Percentiles rank a stretch among this genome's conserved stretches.
phyloP scores from a whole-genome alignment of 441 rosid species.

The Syzygium syzygioides region DNA sequence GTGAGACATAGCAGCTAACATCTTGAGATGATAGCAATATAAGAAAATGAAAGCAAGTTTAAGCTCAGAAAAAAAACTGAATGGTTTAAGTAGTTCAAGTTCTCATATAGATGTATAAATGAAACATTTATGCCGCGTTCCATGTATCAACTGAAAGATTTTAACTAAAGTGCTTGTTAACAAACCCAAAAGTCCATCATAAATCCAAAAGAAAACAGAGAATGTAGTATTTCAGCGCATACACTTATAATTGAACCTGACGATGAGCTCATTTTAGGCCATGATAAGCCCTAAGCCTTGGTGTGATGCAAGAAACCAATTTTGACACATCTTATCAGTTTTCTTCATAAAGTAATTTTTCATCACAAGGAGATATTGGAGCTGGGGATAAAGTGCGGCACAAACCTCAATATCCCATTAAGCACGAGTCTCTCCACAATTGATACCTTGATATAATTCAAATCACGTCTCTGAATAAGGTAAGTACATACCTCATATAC shows the following conservation, averaged over 20 bases:
- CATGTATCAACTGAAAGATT: background rate
- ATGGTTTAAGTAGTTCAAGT: background rate
- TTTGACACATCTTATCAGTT: background rate
- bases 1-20: background rate
- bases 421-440: background rate
- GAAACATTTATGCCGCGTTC: background rate
- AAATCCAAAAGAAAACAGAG: background rate
- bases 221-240: background rate
- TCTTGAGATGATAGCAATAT: background rate
- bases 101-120: background rate
- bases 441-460: background rate
- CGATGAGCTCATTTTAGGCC: background rate
- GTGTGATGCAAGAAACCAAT: background rate
- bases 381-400: background rate
- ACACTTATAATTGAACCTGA: background rate
- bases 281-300: background rate
- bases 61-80: background rate
- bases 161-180: background rate
- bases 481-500: conserved; percentile 78
- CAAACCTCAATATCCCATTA: background rate
- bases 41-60: background rate
- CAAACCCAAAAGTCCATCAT: background rate
- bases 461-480: background rate
- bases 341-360: background rate
- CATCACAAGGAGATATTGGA: background rate